Evolutionary conservation across 176 grass and related monocot genomes (phyloP), one percentile per base, ranked within the genome.

Genomic region (Olyra latifolia): DNA sequence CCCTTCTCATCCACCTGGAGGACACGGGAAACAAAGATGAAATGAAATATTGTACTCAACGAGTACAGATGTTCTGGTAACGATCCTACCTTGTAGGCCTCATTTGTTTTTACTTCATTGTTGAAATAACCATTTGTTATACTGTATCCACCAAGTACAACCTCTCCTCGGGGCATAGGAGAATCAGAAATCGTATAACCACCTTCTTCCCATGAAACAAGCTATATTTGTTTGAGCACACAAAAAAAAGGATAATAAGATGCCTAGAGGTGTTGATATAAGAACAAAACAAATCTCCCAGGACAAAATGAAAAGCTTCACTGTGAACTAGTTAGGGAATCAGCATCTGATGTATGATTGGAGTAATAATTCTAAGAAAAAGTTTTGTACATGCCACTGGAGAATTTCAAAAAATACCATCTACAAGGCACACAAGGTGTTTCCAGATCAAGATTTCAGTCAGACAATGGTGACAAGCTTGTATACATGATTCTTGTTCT

Each of bases 101-200:
- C 91, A 35, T 85, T 93, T 9, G 94, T 93, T 85, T 97, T 97
- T 23, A 82, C 91, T 60, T 97, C 83, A 42, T 91, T 97, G 68
- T 91, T 97, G 57, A 89, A 97, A 82, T 97, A 97, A 42, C 94
- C 94, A 76, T 86, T 74, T 17, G 94, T 93, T 75, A 97, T 83
- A 60, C 87, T 91, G 72, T 88, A 68, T 16, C 91, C 94, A 55
- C 91, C 94, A 85, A 93, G 62, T 38, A 91, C 78, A 17, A 97
- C 83, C 81, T 97, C 94, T 59, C 94, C 94, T 71, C 94, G 84
- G 12, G 91, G 91, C 94, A 93, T 89, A 16, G 89, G 91, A 78
- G 86, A 93, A 87, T 93, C 94, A 57, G 91, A 89, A 75, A 86
- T 77, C 16, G 17, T 89, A 74, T 97, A 97, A 12, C 94, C 86